Evolutionary conservation across 202 grass and related monocot genomes (phyloP).

Genomic region (Musa balbisiana): DNA sequence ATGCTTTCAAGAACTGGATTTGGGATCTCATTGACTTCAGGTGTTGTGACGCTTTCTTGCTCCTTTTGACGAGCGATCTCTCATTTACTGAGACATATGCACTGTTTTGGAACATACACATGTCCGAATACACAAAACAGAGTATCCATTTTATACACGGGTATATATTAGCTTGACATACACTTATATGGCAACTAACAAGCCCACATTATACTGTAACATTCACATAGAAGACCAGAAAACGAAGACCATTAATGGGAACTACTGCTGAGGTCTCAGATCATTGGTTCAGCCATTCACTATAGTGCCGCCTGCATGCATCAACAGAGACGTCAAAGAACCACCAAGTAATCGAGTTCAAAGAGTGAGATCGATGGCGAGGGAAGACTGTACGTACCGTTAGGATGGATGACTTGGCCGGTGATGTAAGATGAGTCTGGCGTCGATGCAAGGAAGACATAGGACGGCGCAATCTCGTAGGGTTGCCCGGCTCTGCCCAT

Average conservation of each 20-base stretch:
- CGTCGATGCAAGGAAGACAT: slow-evolving; percentile 69
- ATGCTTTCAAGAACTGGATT: too few relatives aligned
- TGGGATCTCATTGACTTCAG: too few relatives aligned
- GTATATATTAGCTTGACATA: too few relatives aligned
- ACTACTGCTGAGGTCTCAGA: not conserved
- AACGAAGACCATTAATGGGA: not conserved
- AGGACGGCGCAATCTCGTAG: slow-evolving; percentile 56
- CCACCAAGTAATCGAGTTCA: too few relatives aligned
- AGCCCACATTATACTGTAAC: not conserved
- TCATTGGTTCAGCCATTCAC: slow-evolving; percentile 35
- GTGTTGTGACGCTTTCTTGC: too few relatives aligned
- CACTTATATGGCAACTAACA: too few relatives aligned
- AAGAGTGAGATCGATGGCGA: too few relatives aligned
- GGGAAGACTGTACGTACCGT: slow-evolving; percentile 33
- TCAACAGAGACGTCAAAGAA: not conserved
- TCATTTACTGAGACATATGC: too few relatives aligned
- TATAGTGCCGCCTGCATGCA: slow-evolving; percentile 34
- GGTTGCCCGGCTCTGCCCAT: slow-evolving; percentile 67
- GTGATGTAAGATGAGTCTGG: slow-evolving; percentile 69
- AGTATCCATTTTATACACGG: too few relatives aligned
- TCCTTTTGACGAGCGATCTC: too few relatives aligned
- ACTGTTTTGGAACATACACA: too few relatives aligned
- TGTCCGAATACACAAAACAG: too few relatives aligned
- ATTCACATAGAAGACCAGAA: not conserved
- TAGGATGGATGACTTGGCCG: slow-evolving; percentile 71